Percentiles rank a stretch among this genome's conserved stretches.
Conservation (phyloP, 352 stramenopile genomes). For the Globisporangium canariense region DNA sequence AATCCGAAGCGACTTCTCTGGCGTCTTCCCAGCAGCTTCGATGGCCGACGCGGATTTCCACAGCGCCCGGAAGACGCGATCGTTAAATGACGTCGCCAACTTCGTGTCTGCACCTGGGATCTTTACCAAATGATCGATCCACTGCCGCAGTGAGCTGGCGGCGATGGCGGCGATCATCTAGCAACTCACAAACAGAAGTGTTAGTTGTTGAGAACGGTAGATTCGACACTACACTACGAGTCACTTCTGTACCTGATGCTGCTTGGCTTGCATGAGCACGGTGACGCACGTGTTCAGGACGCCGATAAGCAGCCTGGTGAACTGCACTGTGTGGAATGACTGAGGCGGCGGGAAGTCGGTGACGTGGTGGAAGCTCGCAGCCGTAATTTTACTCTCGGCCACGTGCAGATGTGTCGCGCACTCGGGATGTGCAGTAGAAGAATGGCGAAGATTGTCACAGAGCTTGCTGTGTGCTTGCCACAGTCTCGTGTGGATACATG, state of each 20-base stretch:
- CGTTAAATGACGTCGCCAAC: conserved; percentile 50
- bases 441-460: conserved; percentile 17
- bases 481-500: conserved; percentile 47
- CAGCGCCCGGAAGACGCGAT: conserved; percentile 63
- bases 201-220: not conserved
- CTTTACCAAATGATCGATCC: conserved; percentile 51
- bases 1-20: conserved; percentile 31
- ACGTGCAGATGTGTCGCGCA: conserved; percentile 7
- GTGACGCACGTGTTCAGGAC: conserved; percentile 36
- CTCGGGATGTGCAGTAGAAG: not conserved
- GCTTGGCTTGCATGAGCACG: conserved; percentile 27
- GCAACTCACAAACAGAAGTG: not conserved
- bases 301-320: conserved; percentile 45
- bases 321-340: conserved; percentile 38
- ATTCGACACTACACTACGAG: not conserved
- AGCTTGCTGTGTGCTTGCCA: conserved; percentile 38
- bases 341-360: conserved; percentile 42
- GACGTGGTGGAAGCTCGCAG: conserved; percentile 20
- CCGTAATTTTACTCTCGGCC: conserved; percentile 10
- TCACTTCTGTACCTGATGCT: conserved; percentile 27
- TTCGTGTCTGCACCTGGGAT: conserved; percentile 45
- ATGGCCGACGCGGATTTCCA: conserved; percentile 58
- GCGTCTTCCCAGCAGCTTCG: conserved; percentile 15
- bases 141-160: conserved; percentile 28
- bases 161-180: conserved; percentile 27